Evolutionary conservation across 331 rosid species (phyloP), one percentile per base, ranked within the genome.

Genomic region (Acacia pycnantha): DNA sequence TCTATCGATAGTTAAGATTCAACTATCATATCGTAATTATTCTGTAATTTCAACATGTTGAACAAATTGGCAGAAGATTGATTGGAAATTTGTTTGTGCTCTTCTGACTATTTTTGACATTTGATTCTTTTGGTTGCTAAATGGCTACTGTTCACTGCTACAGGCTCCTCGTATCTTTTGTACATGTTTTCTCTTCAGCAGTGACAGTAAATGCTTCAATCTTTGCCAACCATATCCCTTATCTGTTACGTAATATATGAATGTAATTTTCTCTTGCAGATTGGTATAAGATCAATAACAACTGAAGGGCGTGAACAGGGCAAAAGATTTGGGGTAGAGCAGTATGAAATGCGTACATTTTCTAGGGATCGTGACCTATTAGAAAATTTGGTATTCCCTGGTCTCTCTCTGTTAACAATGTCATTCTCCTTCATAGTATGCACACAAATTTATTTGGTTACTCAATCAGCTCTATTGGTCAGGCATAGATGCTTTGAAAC

Each of bases 241-340:
- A 62, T 64, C 71, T 47, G 12, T 71, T 27, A 3, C 43, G 14
- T 70, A 69, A 47, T 62, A 40, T 50, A 22, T 74, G 53, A 67
- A 73, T 16, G 53, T 27, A 51, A 54, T 46, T 58, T 37, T 79
- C n/a, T 82, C 41, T 83, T 85, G 83, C 95, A 94, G 98, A 97
- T 92, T 35, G 99, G 98, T 73, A 82, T 95, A 81, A 88, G 97
- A 86, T 92, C 99, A 78, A 91, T 96, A 83, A 85, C 88, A 47
- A 19, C 81, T n/a, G 99, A 93, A 93, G 99, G 99, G 67, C 94
- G 95, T 65, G 97, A 86, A 72, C 99, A 96, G 80, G 98, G 90
- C 77, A 90, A 96, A 83, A 90, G 74, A 54, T 96, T 90, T 79
- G 98, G 99, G 18, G 97, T 91, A 18, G 99, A 96, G 88, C 98